Evolutionary conservation across 352 stramenopile genomes (phyloP).

Genomic region (Globisporangium cystogenes): DNA sequence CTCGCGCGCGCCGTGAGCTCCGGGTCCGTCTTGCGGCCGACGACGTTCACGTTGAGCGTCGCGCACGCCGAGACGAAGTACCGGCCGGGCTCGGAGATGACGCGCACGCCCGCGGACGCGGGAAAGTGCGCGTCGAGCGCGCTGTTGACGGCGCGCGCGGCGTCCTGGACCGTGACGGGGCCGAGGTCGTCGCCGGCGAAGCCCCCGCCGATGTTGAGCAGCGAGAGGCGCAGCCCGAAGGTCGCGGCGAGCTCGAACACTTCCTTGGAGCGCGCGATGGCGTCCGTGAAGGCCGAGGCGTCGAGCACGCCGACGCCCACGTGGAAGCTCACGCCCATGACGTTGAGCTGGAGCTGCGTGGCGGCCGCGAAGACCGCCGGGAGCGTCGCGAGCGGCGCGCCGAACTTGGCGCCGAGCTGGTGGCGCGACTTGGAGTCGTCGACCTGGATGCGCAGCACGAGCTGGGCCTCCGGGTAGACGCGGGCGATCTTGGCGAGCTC

Average conservation of each 20-base stretch:
- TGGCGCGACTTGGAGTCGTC: slow-evolving; percentile 84
- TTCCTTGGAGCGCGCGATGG: slow-evolving; percentile 51
- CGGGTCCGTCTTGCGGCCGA: slow-evolving; percentile 42
- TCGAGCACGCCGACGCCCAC: slow-evolving; percentile 81
- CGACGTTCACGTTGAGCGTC: slow-evolving; percentile 71
- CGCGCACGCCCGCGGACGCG: slow-evolving; percentile 29
- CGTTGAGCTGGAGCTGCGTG: slow-evolving; percentile 48
- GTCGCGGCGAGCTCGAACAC: slow-evolving; percentile 64
- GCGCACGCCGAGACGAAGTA: slow-evolving; percentile 78
- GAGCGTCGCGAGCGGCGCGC: slow-evolving; percentile 47
- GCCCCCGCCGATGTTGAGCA: slow-evolving; percentile 87
- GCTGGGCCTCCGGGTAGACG: slow-evolving; percentile 35
- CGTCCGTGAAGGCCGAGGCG: slow-evolving; percentile 64
- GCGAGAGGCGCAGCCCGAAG: slow-evolving; percentile 49
- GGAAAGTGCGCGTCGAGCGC: slow-evolving; percentile 44
- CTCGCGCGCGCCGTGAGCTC: slow-evolving; percentile 17
- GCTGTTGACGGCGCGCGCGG: slow-evolving; percentile 30
- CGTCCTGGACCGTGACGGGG: slow-evolving; percentile 34
- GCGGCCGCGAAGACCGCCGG: slow-evolving; percentile 51
- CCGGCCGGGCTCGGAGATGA: slow-evolving; percentile 89
- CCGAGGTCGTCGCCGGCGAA: slow-evolving; percentile 62
- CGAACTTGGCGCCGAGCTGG: slow-evolving; percentile 85
- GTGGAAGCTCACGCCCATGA: slow-evolving; percentile 87
- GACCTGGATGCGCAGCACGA: slow-evolving; percentile 71
- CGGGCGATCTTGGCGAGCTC: slow-evolving; percentile 69